These are phyloP conservation scores for Trichophyton verrucosum DNA, from an alignment of 2,329 filamentous ascomycete genomes.

Conservation along the genomic window DNA sequence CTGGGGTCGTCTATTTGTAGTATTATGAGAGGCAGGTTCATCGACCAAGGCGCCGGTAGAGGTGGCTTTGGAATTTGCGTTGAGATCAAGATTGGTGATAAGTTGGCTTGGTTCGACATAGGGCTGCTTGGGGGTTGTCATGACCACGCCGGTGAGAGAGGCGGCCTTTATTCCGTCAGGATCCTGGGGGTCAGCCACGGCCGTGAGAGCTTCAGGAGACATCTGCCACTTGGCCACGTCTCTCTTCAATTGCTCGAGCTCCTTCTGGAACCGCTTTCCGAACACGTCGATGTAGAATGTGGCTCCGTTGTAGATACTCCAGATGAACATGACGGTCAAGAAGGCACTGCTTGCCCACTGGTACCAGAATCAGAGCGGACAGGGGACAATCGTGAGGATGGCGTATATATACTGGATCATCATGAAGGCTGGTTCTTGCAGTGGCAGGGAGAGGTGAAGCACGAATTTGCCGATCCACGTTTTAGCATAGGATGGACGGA, in stretches of 20 bases:
- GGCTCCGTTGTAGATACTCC: conserved; percentile 93
- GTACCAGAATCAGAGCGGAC: conserved; percentile 88
- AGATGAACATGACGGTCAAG: conserved; percentile 70
- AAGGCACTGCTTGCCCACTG: conserved; percentile 67
- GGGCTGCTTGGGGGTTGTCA: background rate
- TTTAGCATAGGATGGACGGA: conserved; percentile 80
- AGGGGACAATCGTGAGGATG: conserved; percentile 83
- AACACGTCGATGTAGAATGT: conserved; percentile 99
- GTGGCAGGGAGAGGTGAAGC: conserved; percentile 55
- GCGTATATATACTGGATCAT: conserved; percentile 87
- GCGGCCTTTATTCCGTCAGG: background rate
- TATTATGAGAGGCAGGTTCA: background rate
- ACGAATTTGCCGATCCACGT: conserved; percentile 81
- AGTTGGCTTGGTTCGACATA: background rate
- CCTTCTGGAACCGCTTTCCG: conserved; percentile 90
- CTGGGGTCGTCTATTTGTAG: background rate
- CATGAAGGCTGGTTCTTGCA: conserved; percentile 93
- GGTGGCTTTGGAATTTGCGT: background rate
- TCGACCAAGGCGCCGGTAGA: background rate
- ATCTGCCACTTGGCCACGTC: conserved; percentile 82
- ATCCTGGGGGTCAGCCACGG: background rate
- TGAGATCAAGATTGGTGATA: conserved; percentile 1
- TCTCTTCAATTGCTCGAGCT: conserved; percentile 74
- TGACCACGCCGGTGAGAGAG: conserved; percentile 1
- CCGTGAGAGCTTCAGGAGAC: conserved; percentile 9